Percentiles rank a stretch among this genome's conserved stretches.
Conservation (phyloP, 1,284 basidiomycete species). For the Pterula multifida region DNA sequence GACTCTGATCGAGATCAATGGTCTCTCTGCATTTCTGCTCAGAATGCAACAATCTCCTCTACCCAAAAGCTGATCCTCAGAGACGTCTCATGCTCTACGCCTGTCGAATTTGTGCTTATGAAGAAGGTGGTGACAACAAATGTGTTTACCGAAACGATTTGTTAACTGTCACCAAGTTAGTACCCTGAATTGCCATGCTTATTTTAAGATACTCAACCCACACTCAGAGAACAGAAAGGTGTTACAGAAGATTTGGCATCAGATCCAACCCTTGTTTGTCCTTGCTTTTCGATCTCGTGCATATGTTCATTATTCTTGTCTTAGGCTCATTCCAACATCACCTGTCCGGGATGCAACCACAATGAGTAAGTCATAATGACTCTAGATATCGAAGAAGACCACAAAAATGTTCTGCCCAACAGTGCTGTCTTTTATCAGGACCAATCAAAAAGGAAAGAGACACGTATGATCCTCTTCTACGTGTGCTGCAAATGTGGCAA, state of each 20-base stretch:
- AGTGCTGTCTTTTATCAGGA: constrained; percentile 91
- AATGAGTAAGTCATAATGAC: constrained; percentile 46
- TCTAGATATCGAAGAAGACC: neutral
- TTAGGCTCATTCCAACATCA: constrained; percentile 62
- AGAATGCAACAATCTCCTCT: constrained; percentile 91
- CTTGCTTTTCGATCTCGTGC: constrained; percentile 3
- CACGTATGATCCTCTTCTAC: constrained; percentile 87
- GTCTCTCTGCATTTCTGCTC: constrained; percentile 78
- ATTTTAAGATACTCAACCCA: constrained; percentile 1
- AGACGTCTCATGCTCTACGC: constrained; percentile 85
- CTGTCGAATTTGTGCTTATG: constrained; percentile 87
- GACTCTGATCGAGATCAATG: constrained; percentile 14
- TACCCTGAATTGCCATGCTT: constrained; percentile 10
- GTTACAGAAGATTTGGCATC: constrained; percentile 83
- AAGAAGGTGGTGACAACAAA: constrained; percentile 78
- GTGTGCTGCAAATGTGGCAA: constrained; percentile 82
- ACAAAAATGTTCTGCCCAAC: constrained; percentile 8
- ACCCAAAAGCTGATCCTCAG: constrained; percentile 83
- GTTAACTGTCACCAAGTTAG: constrained; percentile 86
- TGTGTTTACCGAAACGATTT: constrained; percentile 93
- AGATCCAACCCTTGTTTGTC: constrained; percentile 71
- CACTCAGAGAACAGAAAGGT: constrained; percentile 77
- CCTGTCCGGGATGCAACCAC: constrained; percentile 58
- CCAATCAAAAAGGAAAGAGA: constrained; percentile 88
- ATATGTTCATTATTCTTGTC: constrained; percentile 1